Conservation (phyloP, 169 alveolate species). For the Miamiensis avidus region DNA sequence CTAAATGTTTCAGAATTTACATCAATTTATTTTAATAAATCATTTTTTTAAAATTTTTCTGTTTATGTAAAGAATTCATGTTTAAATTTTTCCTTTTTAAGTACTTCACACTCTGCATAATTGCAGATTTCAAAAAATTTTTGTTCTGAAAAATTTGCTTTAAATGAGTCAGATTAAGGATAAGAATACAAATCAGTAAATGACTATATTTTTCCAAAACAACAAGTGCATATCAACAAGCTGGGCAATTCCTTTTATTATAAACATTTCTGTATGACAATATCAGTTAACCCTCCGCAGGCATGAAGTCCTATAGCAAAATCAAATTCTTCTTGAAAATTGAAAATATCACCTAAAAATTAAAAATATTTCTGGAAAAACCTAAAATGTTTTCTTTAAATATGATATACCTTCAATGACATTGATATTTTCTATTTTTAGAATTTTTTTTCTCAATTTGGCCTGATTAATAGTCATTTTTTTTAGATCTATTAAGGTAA, state of each 20-base stretch:
- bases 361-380: no score
- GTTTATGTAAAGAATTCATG: neutral
- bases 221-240: neutral
- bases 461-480: neutral
- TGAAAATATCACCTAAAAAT: neutral
- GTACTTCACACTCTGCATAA: neutral
- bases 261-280: neutral
- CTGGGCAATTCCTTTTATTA: neutral
- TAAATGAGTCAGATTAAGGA: neutral
- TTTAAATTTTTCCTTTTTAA: no score
- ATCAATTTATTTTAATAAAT: no score
- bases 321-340: neutral
- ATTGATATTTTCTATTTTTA: no score
- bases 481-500: neutral
- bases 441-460: no score
- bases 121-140: neutral
- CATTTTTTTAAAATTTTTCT: neutral
- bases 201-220: neutral
- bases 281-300: neutral
- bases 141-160: no score
- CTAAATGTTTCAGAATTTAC: neutral
- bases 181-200: no score
- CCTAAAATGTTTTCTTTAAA: no score
- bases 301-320: neutral
- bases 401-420: neutral